phyloP scores from a whole-genome alignment of 225 moss, liverwort and hornwort species.

The Physcomitrellopsis africana region DNA sequence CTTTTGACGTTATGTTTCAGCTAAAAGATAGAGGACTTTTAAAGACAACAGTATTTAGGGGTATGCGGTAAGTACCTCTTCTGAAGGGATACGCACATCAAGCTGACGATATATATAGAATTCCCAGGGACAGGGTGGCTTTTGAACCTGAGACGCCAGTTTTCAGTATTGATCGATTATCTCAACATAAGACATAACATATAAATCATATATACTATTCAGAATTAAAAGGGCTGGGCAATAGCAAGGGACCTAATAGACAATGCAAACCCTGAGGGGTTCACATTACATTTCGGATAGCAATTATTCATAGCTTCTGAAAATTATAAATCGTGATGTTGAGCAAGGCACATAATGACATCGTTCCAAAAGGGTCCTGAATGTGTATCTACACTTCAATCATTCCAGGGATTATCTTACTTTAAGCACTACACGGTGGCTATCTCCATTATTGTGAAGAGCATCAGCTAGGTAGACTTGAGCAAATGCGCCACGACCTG shows the following conservation, averaged over 20 bases:
- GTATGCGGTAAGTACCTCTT: conserved; percentile 53
- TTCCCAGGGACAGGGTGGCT: conserved; percentile 94
- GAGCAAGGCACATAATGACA: not conserved
- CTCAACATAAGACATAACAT: not conserved
- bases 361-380: not conserved
- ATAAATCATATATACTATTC: not conserved
- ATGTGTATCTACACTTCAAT: not conserved
- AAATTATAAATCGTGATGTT: not conserved
- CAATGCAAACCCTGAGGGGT: not conserved
- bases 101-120: conserved; percentile 94
- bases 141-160: conserved; percentile 76
- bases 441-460: conserved; percentile 53
- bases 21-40: conserved; percentile 1
- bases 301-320: conserved; percentile 5
- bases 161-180: conserved; percentile 6
- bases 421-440: conserved; percentile 73
- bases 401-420: conserved; percentile 37
- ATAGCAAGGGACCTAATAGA: not conserved
- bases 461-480: conserved; percentile 88
- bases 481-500: conserved; percentile 94
- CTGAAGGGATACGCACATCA: conserved; percentile 70
- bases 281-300: not conserved
- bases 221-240: not conserved
- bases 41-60: conserved; percentile 11
- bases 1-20: not conserved